Percentiles rank a stretch among this genome's conserved stretches.
Conservation (phyloP, 805 yeast species). For the Wickerhamomyces chambardii region DNA sequence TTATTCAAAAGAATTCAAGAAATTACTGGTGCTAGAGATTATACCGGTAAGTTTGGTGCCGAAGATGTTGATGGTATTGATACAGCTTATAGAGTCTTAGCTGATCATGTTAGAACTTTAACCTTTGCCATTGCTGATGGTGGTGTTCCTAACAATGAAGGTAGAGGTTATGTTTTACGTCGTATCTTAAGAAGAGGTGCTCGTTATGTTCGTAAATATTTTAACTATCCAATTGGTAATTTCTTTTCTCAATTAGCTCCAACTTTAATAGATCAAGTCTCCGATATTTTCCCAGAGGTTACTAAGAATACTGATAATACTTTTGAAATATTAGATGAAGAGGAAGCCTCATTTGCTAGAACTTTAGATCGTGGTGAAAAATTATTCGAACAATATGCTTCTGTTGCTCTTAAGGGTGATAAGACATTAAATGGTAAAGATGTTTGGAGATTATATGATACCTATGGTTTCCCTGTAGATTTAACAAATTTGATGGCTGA, state of each 20-base stretch:
- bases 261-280: conserved; percentile 81
- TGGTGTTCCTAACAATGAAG: conserved; percentile 98
- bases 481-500: conserved; percentile 98
- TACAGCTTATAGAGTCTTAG: conserved; percentile 96
- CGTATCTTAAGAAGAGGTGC: conserved; percentile 98
- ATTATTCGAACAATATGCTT: conserved; percentile 88
- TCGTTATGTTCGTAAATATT: conserved; percentile 91
- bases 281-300: conserved; percentile 89
- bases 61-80: conserved; percentile 94
- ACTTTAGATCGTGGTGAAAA: conserved; percentile 98
- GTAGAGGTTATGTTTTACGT: conserved; percentile 96
- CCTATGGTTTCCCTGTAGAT: conserved; percentile 99
- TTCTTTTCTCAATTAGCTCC: conserved; percentile 92
- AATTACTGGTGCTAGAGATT: conserved; percentile 87
- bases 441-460: conserved; percentile 97
- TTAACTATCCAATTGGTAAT: conserved; percentile 91
- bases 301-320: conserved; percentile 61
- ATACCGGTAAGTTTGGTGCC: conserved; percentile 86
- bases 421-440: conserved; percentile 84
- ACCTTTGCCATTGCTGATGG: conserved; percentile 97
- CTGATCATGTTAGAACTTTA: conserved; percentile 96
- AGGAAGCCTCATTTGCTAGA: conserved; percentile 90
- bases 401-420: conserved; percentile 63
- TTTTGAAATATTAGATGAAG: conserved; percentile 90
- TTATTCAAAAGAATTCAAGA: conserved; percentile 81